These are phyloP conservation scores for Plectranthus barbatus DNA, from an alignment of 257 asterid species.

Conservation along the genomic window DNA sequence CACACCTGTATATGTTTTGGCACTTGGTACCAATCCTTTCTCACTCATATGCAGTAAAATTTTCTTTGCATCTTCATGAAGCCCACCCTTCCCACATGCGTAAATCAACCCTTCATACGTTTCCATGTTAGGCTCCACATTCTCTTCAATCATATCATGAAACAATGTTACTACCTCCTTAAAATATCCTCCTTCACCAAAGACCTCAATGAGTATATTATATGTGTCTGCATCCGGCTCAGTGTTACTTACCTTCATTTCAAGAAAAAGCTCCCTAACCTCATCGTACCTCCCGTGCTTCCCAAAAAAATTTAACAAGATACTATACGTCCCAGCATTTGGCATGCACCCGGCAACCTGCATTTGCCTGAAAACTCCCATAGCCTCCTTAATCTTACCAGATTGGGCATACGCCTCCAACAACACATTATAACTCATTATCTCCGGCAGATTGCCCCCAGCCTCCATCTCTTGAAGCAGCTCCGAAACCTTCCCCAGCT, in stretches of 20 bases:
- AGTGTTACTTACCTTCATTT: constrained; percentile 87
- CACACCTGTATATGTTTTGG: constrained; percentile 67
- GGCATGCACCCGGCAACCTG: constrained; percentile 80
- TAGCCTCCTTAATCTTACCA: constrained; percentile 71
- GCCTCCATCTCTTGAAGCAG: constrained; percentile 77
- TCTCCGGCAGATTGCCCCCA: constrained; percentile 78
- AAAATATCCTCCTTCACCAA: constrained; percentile 95
- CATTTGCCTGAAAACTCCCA: constrained; percentile 92
- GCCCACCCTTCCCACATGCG: constrained; percentile 96
- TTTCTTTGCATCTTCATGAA: constrained; percentile 64
- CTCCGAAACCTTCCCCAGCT: constrained; percentile 71
- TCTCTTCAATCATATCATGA: constrained; percentile 91
- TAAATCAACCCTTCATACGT: constrained; percentile 84
- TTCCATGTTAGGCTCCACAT: constrained; percentile 92
- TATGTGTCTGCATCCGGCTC: constrained; percentile 86
- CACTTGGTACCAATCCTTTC: constrained; percentile 73
- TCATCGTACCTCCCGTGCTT: constrained; percentile 81
- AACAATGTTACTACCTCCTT: constrained; percentile 97
- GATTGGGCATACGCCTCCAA: constrained; percentile 71
- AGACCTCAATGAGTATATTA: constrained; percentile 80
- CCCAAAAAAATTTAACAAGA: constrained; percentile 78
- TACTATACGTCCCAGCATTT: constrained; percentile 78
- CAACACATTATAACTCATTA: constrained; percentile 74
- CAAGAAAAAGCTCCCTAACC: constrained; percentile 87
- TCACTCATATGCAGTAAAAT: constrained; percentile 73